Conservation (phyloP, 345 rosid genomes). For the Eucalyptus fibrosa region DNA sequence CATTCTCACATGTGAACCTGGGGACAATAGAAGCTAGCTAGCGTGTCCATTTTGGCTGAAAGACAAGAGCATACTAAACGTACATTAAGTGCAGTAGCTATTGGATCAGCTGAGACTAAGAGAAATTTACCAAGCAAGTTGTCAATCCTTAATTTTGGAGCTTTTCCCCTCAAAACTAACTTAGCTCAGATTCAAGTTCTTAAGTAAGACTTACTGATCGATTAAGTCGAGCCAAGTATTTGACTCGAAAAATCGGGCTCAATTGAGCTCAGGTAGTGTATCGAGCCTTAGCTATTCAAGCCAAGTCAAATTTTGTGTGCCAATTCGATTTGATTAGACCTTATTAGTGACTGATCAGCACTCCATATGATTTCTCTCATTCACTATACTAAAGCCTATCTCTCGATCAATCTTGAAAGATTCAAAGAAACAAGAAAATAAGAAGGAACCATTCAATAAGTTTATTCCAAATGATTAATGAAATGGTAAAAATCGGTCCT, state of each 20-base stretch:
- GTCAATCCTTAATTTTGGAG: neutral
- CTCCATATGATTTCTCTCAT: neutral
- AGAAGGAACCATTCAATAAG: neutral
- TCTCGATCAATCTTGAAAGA: neutral
- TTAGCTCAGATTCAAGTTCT: neutral
- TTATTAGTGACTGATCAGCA: neutral
- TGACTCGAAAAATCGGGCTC: neutral
- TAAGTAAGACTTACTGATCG: neutral
- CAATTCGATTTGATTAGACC: neutral
- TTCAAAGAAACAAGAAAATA: neutral
- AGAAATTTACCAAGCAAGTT: neutral
- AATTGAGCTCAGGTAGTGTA: rapidly evolving
- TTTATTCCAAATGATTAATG: neutral
- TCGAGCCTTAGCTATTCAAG: neutral
- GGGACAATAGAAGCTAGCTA: neutral
- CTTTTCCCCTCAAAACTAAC: neutral
- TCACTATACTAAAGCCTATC: neutral
- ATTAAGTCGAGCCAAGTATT: neutral
- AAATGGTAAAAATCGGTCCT: neutral
- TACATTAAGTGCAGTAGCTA: neutral
- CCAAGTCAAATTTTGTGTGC: no score
- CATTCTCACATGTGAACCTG: neutral
- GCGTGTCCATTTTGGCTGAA: neutral
- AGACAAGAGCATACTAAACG: neutral
- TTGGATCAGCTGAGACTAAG: neutral